These are phyloP conservation scores for Trametes polyzona DNA, from an alignment of 1,284 basidiomycete genomes.

Conservation along the genomic window DNA sequence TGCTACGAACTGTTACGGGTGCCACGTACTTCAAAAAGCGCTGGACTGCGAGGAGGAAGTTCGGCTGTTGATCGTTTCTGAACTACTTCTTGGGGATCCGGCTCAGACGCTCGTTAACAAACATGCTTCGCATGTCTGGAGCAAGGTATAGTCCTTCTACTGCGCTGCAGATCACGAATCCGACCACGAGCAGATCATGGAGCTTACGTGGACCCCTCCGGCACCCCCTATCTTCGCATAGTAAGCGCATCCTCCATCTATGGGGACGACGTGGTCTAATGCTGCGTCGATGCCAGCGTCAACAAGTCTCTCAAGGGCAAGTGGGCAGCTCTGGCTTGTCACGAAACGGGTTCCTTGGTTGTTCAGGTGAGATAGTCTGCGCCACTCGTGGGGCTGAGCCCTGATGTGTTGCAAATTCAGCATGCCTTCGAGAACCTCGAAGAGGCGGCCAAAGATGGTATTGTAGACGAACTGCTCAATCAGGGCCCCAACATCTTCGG, in stretches of 20 bases:
- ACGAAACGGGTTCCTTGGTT: slow-evolving; percentile 83
- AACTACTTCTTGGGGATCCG: slow-evolving; percentile 78
- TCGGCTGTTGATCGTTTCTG: slow-evolving; percentile 76
- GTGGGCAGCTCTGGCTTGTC: slow-evolving; percentile 85
- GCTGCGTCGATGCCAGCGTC: slow-evolving; percentile 51
- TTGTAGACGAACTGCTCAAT: slow-evolving; percentile 77
- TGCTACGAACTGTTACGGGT: slow-evolving; percentile 84
- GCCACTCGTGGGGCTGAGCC: background rate
- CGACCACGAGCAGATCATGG: slow-evolving; percentile 64
- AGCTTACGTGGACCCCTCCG: slow-evolving; percentile 79
- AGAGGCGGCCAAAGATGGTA: slow-evolving; percentile 78
- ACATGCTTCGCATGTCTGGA: slow-evolving; percentile 87
- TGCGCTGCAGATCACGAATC: background rate
- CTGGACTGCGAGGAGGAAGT: slow-evolving; percentile 86
- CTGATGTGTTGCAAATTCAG: slow-evolving; percentile 39
- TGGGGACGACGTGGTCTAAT: slow-evolving; percentile 5
- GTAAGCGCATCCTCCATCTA: slow-evolving; percentile 43
- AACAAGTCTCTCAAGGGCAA: slow-evolving; percentile 83
- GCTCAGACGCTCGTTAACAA: slow-evolving; percentile 84
- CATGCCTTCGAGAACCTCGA: slow-evolving; percentile 87
- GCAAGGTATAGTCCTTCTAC: slow-evolving; percentile 56
- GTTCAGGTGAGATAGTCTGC: slow-evolving; percentile 58
- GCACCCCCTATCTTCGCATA: slow-evolving; percentile 84
- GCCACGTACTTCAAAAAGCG: slow-evolving; percentile 86
- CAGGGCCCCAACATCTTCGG: slow-evolving; percentile 67